Evolutionary conservation across 2,329 filamentous ascomycete genomes (phyloP), one percentile per base, ranked within the genome.

Genomic region (Cercospora berteroae): DNA sequence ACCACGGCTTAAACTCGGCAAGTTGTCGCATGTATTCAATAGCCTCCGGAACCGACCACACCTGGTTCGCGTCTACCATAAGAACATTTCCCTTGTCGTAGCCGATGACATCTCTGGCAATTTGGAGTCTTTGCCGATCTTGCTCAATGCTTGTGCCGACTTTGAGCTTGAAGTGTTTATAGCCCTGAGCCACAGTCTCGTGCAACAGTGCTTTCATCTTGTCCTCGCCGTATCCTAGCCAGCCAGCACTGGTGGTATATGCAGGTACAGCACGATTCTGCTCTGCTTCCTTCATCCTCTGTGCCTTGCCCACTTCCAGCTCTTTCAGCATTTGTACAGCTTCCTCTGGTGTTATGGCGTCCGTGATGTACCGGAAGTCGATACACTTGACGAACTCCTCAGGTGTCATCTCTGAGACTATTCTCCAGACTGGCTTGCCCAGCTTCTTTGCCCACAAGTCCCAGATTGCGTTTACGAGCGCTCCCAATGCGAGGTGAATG

Each of bases 31-130:
- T 96, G 83, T 94, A 93, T 69, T 86, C 87, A 74, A 96, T 93
- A 7, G 93, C 93, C 81, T 96, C 92, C 0, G 92, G 92, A 39
- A 96, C 93, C 60, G 89, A 92, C 93, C 93, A 96, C 67, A 87
- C 86, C 83, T 97, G 93, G 82, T 97, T 97, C 61, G 93, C 93
- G 81, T 97, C 93, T 12, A 96, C 89, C 93, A 97, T 96, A 74
- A 97, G 85, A 62, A 94, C 86, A 79, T 94, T 94, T 67, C 90
- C 93, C 77, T 85, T 83, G 79, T 96, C 92, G 79, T 90, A 94
- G 2, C 92, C 91, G 77, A 96, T 90, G 48, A 94, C 88, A 31
- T 91, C 87, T 56, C 93, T 84, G 5, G 92, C 92, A 78, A 96
- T 93, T 13, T 80, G 78, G 73, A 96, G 82, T 4, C 93, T 84